Conservation (phyloP, 805 yeast species). For the Schwanniomyces yamadae region DNA sequence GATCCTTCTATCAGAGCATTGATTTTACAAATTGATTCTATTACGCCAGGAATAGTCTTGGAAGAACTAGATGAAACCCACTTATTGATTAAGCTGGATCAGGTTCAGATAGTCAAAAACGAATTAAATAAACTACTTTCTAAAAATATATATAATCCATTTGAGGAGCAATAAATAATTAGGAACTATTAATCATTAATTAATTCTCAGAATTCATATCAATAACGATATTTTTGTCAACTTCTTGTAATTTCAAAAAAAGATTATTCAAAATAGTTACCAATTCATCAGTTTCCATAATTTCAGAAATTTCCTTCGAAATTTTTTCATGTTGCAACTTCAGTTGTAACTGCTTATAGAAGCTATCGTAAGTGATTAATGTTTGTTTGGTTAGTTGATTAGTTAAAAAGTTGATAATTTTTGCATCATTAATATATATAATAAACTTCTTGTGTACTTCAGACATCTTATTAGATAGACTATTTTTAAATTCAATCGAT, state of each 20-base stretch:
- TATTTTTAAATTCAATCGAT: slow-evolving; percentile 44
- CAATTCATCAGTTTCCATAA: slow-evolving; percentile 67
- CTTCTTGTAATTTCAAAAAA: slow-evolving; percentile 20
- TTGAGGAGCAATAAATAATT: slow-evolving; percentile 61
- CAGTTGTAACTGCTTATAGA: slow-evolving; percentile 36
- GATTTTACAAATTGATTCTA: slow-evolving; percentile 77
- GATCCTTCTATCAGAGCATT: slow-evolving; percentile 93
- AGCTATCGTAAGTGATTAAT: slow-evolving; percentile 55
- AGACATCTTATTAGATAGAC: slow-evolving; percentile 55
- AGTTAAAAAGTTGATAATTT: slow-evolving; percentile 33
- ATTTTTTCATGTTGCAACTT: slow-evolving; percentile 21
- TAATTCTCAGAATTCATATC: no score
- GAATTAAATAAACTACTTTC: slow-evolving; percentile 77
- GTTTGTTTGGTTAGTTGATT: slow-evolving; percentile 47
- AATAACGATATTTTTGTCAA: background rate
- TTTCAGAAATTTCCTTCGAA: slow-evolving; percentile 26
- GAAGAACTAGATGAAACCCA: slow-evolving; percentile 93
- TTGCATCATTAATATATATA: slow-evolving; percentile 55
- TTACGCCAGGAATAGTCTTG: slow-evolving; percentile 62
- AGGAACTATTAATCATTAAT: background rate
- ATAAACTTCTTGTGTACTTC: slow-evolving; percentile 51
- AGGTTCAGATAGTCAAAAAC: slow-evolving; percentile 70
- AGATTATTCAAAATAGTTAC: slow-evolving; percentile 46
- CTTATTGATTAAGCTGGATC: slow-evolving; percentile 72
- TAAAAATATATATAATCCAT: slow-evolving; percentile 81